Evolutionary conservation across 2,329 filamentous ascomycete genomes (phyloP).

Genomic region (Curvularia spicifera): DNA sequence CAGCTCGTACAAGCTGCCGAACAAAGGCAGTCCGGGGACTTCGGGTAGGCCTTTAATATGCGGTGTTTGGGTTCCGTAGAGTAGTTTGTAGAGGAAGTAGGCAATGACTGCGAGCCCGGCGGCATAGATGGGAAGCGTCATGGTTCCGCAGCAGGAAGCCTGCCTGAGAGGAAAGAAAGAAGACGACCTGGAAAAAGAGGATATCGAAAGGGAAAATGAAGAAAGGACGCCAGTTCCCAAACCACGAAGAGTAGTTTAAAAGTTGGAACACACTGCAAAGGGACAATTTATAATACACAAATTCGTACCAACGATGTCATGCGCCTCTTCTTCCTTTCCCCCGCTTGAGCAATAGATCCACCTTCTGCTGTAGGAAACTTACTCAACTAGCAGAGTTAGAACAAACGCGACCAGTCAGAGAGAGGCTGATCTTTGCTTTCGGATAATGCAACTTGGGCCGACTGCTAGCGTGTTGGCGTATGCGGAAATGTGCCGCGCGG

Average conservation of each 20-base stretch:
- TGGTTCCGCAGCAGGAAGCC: constrained; percentile 14
- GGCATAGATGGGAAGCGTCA: constrained; percentile 52
- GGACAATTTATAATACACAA: too few relatives aligned
- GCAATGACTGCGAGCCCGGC: constrained; percentile 51
- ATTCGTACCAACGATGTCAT: not conserved
- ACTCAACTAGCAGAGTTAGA: too few relatives aligned
- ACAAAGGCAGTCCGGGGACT: constrained; percentile 55
- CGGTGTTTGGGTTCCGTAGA: constrained; percentile 56
- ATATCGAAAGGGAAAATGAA: not conserved
- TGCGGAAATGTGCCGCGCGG: constrained; percentile 3
- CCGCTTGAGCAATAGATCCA: too few relatives aligned
- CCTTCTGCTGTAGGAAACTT: too few relatives aligned
- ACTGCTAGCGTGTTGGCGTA: constrained; percentile 3
- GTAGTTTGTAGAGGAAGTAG: constrained; percentile 50
- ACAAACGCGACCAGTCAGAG: too few relatives aligned
- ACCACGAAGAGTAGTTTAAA: too few relatives aligned
- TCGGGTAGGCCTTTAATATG: constrained; percentile 58
- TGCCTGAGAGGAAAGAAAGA: not conserved
- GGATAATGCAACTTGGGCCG: not conserved
- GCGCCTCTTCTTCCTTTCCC: not conserved
- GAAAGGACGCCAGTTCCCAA: not conserved
- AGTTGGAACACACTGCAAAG: too few relatives aligned
- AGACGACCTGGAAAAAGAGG: too few relatives aligned
- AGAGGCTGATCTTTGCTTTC: too few relatives aligned
- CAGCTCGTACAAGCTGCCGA: constrained; percentile 56